Evolutionary conservation across 495 filamentous ascomycete genomes (phyloP).

Genomic region (Penicillium coffeae): DNA sequence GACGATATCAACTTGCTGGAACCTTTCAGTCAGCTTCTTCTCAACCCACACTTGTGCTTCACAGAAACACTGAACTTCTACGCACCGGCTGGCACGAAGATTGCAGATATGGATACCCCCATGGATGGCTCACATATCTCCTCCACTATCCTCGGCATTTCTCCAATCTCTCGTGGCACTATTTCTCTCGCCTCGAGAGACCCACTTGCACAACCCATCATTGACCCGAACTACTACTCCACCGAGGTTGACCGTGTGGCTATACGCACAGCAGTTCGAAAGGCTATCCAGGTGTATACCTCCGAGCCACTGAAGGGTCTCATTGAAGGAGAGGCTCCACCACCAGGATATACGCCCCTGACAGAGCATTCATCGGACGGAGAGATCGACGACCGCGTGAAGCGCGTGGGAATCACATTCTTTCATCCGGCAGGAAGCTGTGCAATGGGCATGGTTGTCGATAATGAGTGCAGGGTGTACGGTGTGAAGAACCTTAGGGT

Average conservation of each 20-base stretch:
- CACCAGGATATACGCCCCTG: slow-evolving; percentile 13
- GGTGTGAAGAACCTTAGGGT: slow-evolving; percentile 35
- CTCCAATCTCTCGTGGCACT: slow-evolving; percentile 38
- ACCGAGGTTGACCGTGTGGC: slow-evolving; percentile 31
- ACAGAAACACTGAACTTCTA: slow-evolving; percentile 23
- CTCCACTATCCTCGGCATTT: slow-evolving; percentile 23
- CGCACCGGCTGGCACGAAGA: slow-evolving; percentile 14
- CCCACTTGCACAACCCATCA: slow-evolving; percentile 25
- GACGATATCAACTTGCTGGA: slow-evolving; percentile 19
- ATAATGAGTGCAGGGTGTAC: slow-evolving; percentile 29
- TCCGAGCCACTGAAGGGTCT: slow-evolving; percentile 16
- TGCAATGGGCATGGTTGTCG: slow-evolving; percentile 42
- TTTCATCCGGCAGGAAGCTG: slow-evolving; percentile 28
- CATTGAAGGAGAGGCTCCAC: slow-evolving; percentile 20
- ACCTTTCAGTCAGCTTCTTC: slow-evolving; percentile 12
- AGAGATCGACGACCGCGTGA: slow-evolving; percentile 25
- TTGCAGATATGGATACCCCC: slow-evolving; percentile 17
- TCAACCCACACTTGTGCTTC: slow-evolving; percentile 9
- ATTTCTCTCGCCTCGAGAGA: slow-evolving; percentile 35
- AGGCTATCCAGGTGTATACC: slow-evolving; percentile 4
- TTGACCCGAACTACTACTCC: slow-evolving; percentile 43
- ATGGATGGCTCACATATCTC: slow-evolving; percentile 38
- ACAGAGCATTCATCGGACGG: slow-evolving; percentile 21
- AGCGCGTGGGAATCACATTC: slow-evolving; percentile 20
- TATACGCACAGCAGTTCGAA: slow-evolving; percentile 21